Conservation (phyloP, 148 eudicot species). For the Rheum nobile region DNA sequence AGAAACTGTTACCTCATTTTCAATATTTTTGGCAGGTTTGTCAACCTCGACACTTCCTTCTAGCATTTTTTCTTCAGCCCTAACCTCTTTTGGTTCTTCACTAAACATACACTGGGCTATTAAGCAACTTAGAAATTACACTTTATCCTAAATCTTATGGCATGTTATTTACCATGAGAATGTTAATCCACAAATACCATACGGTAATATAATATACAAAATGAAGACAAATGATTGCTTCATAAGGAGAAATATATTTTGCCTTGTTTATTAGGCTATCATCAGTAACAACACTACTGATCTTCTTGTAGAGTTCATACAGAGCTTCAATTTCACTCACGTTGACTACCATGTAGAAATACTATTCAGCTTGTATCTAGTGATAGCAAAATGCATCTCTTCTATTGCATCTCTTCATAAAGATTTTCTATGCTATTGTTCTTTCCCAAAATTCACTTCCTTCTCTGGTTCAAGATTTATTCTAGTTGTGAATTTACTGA, state of each 20-base stretch:
- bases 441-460: too few species aligned
- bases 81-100: constrained; percentile 13
- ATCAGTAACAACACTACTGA: constrained; percentile 60
- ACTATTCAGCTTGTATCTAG: constrained; percentile 4
- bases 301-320: constrained; percentile 59
- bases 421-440: too few species aligned
- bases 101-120: too few species aligned
- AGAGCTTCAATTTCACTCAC: constrained; percentile 69
- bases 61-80: not conserved
- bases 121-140: not conserved
- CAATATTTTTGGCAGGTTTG: constrained; percentile 6
- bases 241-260: not conserved
- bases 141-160: not conserved
- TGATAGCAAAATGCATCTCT: not conserved
- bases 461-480: too few species aligned
- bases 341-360: constrained; percentile 34
- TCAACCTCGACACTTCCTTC: constrained; percentile 12
- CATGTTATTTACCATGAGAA: not conserved
- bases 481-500: too few species aligned
- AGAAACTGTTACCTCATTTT: constrained; percentile 5
- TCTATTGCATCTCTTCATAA: not conserved
- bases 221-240: not conserved
- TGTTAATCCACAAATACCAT: not conserved
- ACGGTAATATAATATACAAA: not conserved
- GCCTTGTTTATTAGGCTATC: constrained; percentile 69